These are phyloP conservation scores for Colletotrichum orbiculare DNA, from an alignment of 2,329 filamentous ascomycete genomes.

Conservation along the genomic window DNA sequence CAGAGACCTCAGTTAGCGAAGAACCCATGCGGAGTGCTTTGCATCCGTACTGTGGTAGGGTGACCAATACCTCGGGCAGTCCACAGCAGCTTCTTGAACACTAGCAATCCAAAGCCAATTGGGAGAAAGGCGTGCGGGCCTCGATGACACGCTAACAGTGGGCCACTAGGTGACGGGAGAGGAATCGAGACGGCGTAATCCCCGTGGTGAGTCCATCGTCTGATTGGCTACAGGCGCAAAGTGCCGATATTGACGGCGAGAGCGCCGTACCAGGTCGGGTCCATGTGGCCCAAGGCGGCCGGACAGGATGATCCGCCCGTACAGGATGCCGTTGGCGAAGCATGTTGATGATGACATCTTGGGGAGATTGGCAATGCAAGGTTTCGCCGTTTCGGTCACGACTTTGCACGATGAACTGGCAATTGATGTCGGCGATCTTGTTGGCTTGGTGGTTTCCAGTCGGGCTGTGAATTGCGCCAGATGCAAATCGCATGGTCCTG, in stretches of 20 bases:
- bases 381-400: too few species aligned
- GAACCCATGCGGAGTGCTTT: background rate
- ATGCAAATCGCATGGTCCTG: too few species aligned
- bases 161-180: conserved; percentile 3
- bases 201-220: background rate
- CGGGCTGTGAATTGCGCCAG: too few species aligned
- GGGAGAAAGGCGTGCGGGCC: conserved; percentile 5
- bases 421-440: too few species aligned
- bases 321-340: background rate
- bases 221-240: conserved; percentile 25
- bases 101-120: too few species aligned
- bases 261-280: too few species aligned
- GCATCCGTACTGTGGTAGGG: background rate
- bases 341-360: too few species aligned
- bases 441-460: too few species aligned
- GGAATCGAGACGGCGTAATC: conserved; percentile 24
- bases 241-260: conserved; percentile 23
- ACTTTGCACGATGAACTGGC: too few species aligned
- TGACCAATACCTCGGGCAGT: too few species aligned
- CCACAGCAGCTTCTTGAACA: too few species aligned
- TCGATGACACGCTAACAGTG: conserved; percentile 21
- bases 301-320: conserved; percentile 16
- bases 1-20: background rate
- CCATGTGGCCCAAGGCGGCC: conserved; percentile 6
- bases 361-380: too few species aligned